These are phyloP conservation scores for Sporothrix luriei DNA, from an alignment of 2,329 filamentous ascomycete species.

Conservation along the genomic window DNA sequence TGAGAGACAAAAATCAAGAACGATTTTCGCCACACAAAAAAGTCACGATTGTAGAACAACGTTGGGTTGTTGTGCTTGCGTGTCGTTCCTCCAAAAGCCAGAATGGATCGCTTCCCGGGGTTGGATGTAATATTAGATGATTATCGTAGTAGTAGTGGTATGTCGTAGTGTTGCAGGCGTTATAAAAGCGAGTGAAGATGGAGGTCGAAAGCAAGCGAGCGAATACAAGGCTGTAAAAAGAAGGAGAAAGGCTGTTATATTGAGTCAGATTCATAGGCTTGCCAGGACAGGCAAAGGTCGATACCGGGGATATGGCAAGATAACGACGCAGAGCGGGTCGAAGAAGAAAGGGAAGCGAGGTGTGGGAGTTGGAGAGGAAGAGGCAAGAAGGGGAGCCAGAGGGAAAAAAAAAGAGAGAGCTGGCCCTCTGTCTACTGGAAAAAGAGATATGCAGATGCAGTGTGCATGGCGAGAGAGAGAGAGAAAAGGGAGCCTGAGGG, in stretches of 20 bases:
- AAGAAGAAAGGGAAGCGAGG: constrained; percentile 4
- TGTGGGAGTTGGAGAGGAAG: background rate
- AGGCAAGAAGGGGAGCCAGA: background rate
- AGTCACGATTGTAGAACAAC: constrained; percentile 5
- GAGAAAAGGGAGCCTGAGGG: constrained; percentile 8
- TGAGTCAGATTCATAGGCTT: constrained; percentile 15
- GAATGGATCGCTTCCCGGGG: background rate
- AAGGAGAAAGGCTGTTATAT: constrained; percentile 20
- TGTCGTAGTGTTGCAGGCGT: background rate
- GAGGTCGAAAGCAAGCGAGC: background rate
- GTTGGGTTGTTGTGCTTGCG: constrained; percentile 9
- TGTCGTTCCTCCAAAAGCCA: background rate
- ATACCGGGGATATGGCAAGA: constrained; percentile 20
- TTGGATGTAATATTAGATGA: constrained; percentile 1
- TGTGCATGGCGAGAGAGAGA: constrained; percentile 7
- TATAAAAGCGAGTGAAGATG: constrained; percentile 13
- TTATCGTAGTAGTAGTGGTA: background rate
- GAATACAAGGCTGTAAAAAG: constrained; percentile 28
- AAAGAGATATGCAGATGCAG: constrained; percentile 16
- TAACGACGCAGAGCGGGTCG: constrained; percentile 14
- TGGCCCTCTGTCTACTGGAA: constrained; percentile 17
- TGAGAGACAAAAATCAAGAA: constrained; percentile 7
- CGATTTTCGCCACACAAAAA: background rate
- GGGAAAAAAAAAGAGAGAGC: background rate
- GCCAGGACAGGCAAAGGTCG: background rate